Base-by-base conservation (phyloP, 83 land plant species). In the Picea abies region DNA sequence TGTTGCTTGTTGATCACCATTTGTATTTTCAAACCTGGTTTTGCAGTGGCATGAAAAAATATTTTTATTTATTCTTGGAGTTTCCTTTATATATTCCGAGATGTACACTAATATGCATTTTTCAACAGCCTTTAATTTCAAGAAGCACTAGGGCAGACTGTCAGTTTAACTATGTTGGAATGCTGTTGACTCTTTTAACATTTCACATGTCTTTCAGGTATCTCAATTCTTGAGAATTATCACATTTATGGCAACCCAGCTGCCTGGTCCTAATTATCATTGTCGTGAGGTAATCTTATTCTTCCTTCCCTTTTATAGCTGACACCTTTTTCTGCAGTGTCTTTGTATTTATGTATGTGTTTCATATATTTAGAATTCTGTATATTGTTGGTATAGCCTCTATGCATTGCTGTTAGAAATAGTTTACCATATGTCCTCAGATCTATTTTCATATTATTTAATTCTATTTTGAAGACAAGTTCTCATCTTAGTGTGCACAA, bases 181-280 rank as follows among this genome's bases (percentile, higher is more conserved):
- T 72, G 23, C 76, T 19, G 20, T 72, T 41, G 14, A 72, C 6
- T 44, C 10, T 56, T 73, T 47, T 16, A 44, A 37, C 26, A 23
- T 62, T 80, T 80, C 15, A 20, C 66, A 12, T 37, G 29, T 41
- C 77, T 83, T 83, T 63, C 88, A 94, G 97, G 90, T 86, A 79
- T 93, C 88, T 83, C 97, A 95, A 79, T 52, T 76, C 77, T 89
- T 95, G 39, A 81, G 97, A 70, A 85, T 95, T 47, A 73, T 95
- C 4, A 92, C 97, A 20, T 95, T 95, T 80, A 86, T 91, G 81
- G 87, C 97, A 60, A 95, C 97, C 52, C 92, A 90, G 85, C 94
- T 95, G 84, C 97, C 97, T 83, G 97, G 96, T 72, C 96, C 97
- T 62, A 95, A 95, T 79, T 95, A 95, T 86, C 97, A 95, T 52